A percentile compares a stretch with the other conserved stretches of the same genome.
Conservation (phyloP, 495 filamentous ascomycete species). For the Schizothecium vesticola region DNA sequence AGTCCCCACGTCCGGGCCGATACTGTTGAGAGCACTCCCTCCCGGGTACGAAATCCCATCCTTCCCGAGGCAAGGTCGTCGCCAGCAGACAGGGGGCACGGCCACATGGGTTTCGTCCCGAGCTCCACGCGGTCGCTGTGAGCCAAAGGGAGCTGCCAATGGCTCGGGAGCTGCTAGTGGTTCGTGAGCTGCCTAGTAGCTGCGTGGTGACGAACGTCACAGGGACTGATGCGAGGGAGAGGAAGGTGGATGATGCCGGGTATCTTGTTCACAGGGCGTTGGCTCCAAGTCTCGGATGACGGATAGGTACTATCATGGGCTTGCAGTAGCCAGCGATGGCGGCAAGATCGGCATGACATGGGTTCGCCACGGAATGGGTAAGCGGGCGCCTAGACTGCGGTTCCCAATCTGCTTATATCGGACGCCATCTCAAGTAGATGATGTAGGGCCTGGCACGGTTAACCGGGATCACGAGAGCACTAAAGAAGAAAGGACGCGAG, state of each 20-base stretch:
- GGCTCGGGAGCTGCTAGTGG: neutral
- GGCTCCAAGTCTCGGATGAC: neutral
- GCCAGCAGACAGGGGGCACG: neutral
- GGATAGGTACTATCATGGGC: neutral
- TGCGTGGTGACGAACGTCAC: neutral
- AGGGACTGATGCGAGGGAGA: neutral
- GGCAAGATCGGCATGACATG: neutral
- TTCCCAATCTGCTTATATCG: constrained; percentile 10
- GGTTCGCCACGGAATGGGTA: neutral
- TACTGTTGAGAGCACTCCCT: neutral
- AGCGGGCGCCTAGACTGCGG: constrained; percentile 6
- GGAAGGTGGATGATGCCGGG: neutral
- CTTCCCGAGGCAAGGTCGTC: neutral
- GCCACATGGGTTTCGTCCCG: neutral
- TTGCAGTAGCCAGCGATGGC: neutral
- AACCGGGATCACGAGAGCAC: constrained; percentile 8
- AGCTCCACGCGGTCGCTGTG: neutral
- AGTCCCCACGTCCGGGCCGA: neutral
- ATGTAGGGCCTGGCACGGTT: constrained; percentile 6
- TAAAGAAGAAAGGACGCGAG: neutral
- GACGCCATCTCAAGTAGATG: constrained; percentile 8
- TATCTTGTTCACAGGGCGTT: neutral
- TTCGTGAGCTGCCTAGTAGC: neutral
- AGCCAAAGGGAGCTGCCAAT: neutral
- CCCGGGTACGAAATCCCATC: neutral